Base-by-base conservation (phyloP, 2,329 filamentous ascomycete genomes). In the Nectriaceae sp. region DNA sequence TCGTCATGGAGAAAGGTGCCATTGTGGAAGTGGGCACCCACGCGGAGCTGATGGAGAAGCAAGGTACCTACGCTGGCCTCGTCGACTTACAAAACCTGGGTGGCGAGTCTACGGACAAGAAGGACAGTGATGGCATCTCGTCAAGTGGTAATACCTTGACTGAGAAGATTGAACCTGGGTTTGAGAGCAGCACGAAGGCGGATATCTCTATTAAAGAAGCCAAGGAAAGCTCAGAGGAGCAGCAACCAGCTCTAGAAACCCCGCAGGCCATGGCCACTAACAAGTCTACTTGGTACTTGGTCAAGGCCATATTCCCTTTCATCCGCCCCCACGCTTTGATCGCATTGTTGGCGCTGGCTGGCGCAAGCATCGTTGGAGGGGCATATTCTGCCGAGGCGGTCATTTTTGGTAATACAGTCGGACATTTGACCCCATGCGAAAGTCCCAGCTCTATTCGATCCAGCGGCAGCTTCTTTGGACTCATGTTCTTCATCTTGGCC, bases 21-120 rank as follows among this genome's bases (percentile, higher is more conserved):
- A 74, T 84, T 4, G 69, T 83, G 10, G 85, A 88, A 62, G 73
- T 83, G 58, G 84, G 85, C 0, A 81, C 75, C 0, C 84, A 88
- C 50, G 70, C 79, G 3, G 75, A 82, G 42, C 71, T 88, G 2
- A 70, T 88, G 44, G 65, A 67, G 2, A 67, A 79, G 11, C 26
- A 33, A 4, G 64, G 68, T 4, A 63, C 80, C 10, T 84, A 85
- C 54, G 71, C 70, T 11, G 68, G 70, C 24, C 70, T 84, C 24
- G 79, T 83, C 3, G n/a, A n/a, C n/a, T n/a, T n/a, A n/a, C n/a
- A n/a, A n/a, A n/a, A n/a, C n/a, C n/a, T n/a, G n/a, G n/a, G n/a
- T n/a, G n/a, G n/a, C n/a, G n/a, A n/a, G n/a, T n/a, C n/a, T n/a
- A n/a, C n/a, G n/a, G n/a, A n/a, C n/a, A n/a, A n/a, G n/a, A n/a